Evolutionary conservation across 176 grass and related monocot species (phyloP).

Genomic region (Chrysopogon serrulatus): DNA sequence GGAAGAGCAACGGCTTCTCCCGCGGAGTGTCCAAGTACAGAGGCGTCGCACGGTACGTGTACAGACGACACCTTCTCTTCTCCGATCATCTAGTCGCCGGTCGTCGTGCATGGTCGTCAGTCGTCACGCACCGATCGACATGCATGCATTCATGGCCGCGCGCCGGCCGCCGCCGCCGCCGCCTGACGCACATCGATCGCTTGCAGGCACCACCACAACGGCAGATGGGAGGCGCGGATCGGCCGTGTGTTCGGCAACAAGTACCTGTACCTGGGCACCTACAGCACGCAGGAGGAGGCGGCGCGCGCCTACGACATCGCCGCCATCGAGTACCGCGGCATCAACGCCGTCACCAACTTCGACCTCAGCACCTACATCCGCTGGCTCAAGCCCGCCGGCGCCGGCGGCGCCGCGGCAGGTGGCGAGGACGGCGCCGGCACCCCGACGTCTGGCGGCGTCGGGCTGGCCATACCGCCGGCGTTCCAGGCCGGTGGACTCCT

Average conservation of each 20-base stretch:
- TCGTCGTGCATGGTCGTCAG: background rate
- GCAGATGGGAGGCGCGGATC: constrained; percentile 66
- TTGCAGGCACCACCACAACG: constrained; percentile 74
- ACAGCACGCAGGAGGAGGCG: constrained; percentile 68
- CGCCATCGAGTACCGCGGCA: constrained; percentile 71
- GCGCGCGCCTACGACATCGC: constrained; percentile 77
- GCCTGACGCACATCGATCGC: background rate
- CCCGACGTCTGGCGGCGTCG: background rate
- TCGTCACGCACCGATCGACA: too few relatives aligned
- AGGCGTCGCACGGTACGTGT: constrained; percentile 57
- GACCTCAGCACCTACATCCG: constrained; percentile 74
- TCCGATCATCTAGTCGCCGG: background rate
- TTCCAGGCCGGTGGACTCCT: background rate
- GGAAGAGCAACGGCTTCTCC: constrained; percentile 75
- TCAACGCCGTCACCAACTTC: constrained; percentile 81
- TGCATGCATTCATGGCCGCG: background rate
- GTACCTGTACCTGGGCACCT: constrained; percentile 76
- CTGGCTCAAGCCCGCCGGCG: constrained; percentile 57
- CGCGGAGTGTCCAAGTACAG: constrained; percentile 76
- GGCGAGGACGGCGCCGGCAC: background rate
- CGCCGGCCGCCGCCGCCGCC: background rate
- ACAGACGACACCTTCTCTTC: background rate
- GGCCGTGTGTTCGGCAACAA: constrained; percentile 75
- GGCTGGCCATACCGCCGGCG: background rate
- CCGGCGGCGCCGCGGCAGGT: background rate